Evolutionary conservation across 2,329 filamentous ascomycete genomes (phyloP).

Genomic region (Scedosporium aurantiacum): DNA sequence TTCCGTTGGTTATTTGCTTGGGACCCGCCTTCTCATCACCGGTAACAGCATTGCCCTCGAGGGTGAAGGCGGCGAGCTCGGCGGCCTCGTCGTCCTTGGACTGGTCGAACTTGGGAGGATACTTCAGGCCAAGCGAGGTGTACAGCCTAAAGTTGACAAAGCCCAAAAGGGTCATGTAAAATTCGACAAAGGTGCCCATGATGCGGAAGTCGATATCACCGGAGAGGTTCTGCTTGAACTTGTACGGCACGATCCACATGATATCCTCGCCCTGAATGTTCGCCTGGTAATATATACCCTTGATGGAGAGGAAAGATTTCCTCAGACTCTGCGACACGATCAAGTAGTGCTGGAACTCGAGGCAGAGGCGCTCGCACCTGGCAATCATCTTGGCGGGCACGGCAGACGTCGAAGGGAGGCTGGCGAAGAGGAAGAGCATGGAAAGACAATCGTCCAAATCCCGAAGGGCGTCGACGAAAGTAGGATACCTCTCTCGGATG

Average conservation of each 20-base stretch:
- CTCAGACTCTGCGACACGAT: constrained; percentile 84
- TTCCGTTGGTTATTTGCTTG: constrained; percentile 40
- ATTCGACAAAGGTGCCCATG: constrained; percentile 98
- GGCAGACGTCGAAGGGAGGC: constrained; percentile 77
- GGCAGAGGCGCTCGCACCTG: constrained; percentile 81
- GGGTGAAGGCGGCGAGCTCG: constrained; percentile 80
- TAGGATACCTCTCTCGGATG: constrained; percentile 95
- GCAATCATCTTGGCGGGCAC: constrained; percentile 94
- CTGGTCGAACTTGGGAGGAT: constrained; percentile 87
- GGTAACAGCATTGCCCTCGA: constrained; percentile 57
- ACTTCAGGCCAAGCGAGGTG: constrained; percentile 81
- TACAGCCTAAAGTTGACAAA: constrained; percentile 96
- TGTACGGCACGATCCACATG: constrained; percentile 93
- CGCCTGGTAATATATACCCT: constrained; percentile 98
- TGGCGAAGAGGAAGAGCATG: constrained; percentile 95
- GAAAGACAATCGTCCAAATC: constrained; percentile 95
- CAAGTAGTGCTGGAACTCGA: constrained; percentile 97
- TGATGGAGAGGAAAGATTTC: constrained; percentile 96
- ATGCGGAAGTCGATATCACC: constrained; percentile 96
- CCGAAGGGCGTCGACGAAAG: constrained; percentile 85
- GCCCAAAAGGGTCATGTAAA: constrained; percentile 91
- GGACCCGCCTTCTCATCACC: constrained; percentile 30
- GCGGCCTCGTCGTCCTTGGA: constrained; percentile 80
- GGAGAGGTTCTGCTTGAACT: constrained; percentile 90
- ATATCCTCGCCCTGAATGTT: constrained; percentile 96